Conservation (phyloP, 2,329 filamentous ascomycete species). For the Chaetomiaceae sp. region DNA sequence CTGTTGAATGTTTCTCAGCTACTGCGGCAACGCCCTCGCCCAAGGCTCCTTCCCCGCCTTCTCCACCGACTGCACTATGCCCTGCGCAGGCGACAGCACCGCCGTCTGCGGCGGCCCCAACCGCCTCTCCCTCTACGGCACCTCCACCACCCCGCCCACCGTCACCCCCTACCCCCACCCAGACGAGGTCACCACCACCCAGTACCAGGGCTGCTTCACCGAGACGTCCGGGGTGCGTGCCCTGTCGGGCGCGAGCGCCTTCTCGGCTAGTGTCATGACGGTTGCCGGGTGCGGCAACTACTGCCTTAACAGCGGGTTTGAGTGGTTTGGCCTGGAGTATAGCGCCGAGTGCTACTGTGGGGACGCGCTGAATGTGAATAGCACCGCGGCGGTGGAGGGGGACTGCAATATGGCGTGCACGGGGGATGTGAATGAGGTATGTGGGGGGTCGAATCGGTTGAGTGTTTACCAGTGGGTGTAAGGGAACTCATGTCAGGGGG, state of each 20-base stretch:
- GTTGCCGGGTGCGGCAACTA: constrained; percentile 16
- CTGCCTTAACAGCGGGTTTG: constrained; percentile 21
- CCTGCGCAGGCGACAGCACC: constrained; percentile 18
- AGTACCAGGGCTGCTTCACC: constrained; percentile 20
- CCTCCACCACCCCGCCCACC: neutral
- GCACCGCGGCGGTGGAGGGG: constrained; percentile 10
- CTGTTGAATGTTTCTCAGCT: constrained; percentile 6
- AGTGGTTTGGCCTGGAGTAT: constrained; percentile 24
- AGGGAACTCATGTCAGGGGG: neutral
- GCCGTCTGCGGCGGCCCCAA: constrained; percentile 20
- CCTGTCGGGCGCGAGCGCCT: constrained; percentile 12
- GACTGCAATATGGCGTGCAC: constrained; percentile 32
- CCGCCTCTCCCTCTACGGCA: constrained; percentile 23
- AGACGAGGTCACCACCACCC: constrained; percentile 1
- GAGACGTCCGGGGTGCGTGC: constrained; percentile 17
- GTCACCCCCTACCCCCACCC: constrained; percentile 12
- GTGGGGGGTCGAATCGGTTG: constrained; percentile 31
- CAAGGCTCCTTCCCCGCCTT: constrained; percentile 21
- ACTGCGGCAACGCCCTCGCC: constrained; percentile 18
- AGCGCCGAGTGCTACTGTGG: constrained; percentile 27
- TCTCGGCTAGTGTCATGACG: constrained; percentile 17
- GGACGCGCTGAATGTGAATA: constrained; percentile 17
- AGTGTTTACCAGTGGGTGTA: constrained; percentile 29
- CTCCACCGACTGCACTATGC: constrained; percentile 18
- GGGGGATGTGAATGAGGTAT: constrained; percentile 29